Evolutionary conservation across 495 filamentous ascomycete genomes (phyloP), one percentile per base, ranked within the genome.

Genomic region (Penicillium salamii): DNA sequence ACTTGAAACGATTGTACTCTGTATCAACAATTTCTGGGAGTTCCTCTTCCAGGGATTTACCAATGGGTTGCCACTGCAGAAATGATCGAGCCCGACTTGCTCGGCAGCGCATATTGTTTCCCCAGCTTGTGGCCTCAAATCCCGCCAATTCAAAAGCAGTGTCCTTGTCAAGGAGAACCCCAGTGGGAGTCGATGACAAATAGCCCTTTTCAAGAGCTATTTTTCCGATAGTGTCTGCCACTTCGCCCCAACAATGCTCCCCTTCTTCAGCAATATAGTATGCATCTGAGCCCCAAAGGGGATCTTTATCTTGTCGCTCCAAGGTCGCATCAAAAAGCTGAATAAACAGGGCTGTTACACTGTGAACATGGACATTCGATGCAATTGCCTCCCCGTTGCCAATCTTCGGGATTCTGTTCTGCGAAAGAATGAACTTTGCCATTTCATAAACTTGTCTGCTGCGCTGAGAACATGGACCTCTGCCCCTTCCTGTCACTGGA

Each of bases 261-360:
- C 77, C 83, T 44, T 77, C 78, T 60, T 84, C 78, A 23, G 72
- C 68, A 55, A 86, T 81, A 66, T 80, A 87, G 61, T 88, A 87
- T 7, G 75, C 83, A 42, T 80, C 69, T 5, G 65, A 57, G 0
- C 81, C 83, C 76, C 83, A 89, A 7, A 82, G 73, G 33, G 80
- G 78, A 7, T 72, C 59, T 3, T 63, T 61, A 1, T 70, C 76
- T 3, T 8, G 23, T 26, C 23, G 23, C 12, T 67, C 69, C 1
- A 74, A 51, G 3, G 81, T 81, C 13, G 77, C 78, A 33, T 83
- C 78, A 12, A 82, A 76, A 37, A 26, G 8, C 3, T 8, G 4
- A 3, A 26, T 4, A 26, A 26, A 26, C 8, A 26, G 8, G 23
- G 23, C 23, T 8, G 23, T 26, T 26, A 26, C 3, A 26, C 23